phyloP scores from a whole-genome alignment of 139 green algal genomes.

The Chara braunii region DNA sequence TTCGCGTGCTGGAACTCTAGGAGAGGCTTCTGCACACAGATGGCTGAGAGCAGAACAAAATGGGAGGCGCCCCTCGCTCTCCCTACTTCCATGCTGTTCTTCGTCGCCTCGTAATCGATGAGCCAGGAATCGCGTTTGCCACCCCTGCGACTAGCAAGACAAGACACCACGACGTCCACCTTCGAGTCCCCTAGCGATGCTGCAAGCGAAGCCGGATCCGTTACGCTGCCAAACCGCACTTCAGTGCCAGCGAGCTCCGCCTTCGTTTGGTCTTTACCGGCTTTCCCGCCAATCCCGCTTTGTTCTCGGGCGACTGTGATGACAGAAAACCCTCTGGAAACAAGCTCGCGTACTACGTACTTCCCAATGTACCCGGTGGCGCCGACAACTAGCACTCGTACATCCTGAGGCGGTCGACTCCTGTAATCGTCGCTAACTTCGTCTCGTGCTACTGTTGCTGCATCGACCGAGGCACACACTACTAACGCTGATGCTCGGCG shows the following conservation, averaged over 20 bases:
- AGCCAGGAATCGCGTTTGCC: conserved; percentile 84
- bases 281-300: conserved; percentile 85
- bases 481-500: too few species aligned
- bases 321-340: conserved; percentile 58
- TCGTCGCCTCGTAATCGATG: conserved; percentile 94
- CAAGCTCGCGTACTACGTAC: conserved; percentile 65
- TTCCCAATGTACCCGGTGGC: conserved; percentile 96
- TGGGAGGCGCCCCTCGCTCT: conserved; percentile 12
- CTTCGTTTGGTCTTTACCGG: conserved; percentile 57
- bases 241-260: conserved; percentile 73
- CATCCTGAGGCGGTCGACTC: conserved; percentile 47
- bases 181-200: conserved; percentile 54
- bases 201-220: conserved; percentile 54
- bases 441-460: too few species aligned
- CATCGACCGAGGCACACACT: too few species aligned
- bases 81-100: conserved; percentile 68
- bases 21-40: conserved; percentile 97
- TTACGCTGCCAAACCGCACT: conserved; percentile 81
- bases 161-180: conserved; percentile 96
- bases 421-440: background rate
- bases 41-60: conserved; percentile 58
- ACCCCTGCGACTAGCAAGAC: conserved; percentile 86
- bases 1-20: conserved; percentile 98
- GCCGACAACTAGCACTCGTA: conserved; percentile 83
- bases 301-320: conserved; percentile 67